Evolutionary conservation across 495 filamentous ascomycete species (phyloP).

Genomic region (Annulohypoxylon bovei): DNA sequence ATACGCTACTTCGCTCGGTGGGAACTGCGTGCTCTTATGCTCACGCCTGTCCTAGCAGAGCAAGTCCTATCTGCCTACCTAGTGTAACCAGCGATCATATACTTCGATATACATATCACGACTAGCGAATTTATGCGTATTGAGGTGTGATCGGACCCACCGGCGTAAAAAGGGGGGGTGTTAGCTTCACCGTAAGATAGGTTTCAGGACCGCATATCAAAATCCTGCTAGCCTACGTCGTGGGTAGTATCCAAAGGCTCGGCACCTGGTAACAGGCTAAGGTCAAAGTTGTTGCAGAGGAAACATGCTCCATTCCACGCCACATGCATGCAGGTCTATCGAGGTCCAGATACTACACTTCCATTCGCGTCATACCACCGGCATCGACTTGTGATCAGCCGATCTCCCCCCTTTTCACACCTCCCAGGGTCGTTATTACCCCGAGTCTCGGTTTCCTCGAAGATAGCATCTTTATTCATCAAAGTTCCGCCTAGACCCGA

Average conservation of each 20-base stretch:
- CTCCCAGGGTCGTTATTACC: neutral
- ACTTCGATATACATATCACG: slow-evolving; percentile 11
- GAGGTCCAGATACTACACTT: slow-evolving; percentile 11
- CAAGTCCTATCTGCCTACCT: slow-evolving; percentile 1
- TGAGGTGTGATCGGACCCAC: neutral
- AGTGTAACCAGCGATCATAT: neutral
- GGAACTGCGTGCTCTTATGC: slow-evolving; percentile 18
- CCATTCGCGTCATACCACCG: slow-evolving; percentile 4
- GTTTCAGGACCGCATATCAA: slow-evolving; percentile 7
- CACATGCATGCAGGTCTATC: slow-evolving; percentile 5
- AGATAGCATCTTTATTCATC: neutral
- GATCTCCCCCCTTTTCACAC: neutral
- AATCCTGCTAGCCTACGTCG: slow-evolving; percentile 2
- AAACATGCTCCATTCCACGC: neutral
- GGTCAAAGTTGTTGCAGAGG: neutral
- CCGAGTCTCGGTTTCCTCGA: neutral
- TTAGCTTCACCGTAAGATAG: slow-evolving; percentile 13
- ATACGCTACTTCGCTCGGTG: neutral
- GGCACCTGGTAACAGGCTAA: slow-evolving; percentile 9
- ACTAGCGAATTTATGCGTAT: neutral
- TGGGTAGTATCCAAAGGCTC: slow-evolving; percentile 8
- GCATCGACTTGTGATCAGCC: slow-evolving; percentile 3
- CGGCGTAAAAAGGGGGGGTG: slow-evolving; percentile 1
- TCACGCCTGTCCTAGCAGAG: neutral
- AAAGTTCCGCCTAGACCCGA: neutral